Conservation (phyloP, 805 yeast genomes). For the Citeromyces nyonsensis region DNA sequence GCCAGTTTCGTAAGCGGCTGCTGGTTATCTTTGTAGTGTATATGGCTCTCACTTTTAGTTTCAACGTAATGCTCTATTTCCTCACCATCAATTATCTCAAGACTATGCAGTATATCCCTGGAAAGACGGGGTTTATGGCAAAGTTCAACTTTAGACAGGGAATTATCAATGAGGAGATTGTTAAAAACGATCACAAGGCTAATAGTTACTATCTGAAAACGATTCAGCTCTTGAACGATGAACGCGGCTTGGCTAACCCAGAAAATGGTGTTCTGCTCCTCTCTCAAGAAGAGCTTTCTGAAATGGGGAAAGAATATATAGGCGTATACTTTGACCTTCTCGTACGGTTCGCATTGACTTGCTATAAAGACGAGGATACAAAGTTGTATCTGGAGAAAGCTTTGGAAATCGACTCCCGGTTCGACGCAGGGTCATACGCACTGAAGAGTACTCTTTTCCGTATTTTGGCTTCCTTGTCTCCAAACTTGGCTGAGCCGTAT, state of each 20-base stretch:
- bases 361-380: conserved; percentile 12
- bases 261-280: no score
- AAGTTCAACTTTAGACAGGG: conserved; percentile 17
- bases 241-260: conserved; percentile 13
- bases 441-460: conserved; percentile 18
- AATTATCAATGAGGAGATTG: conserved; percentile 20
- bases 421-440: conserved; percentile 9
- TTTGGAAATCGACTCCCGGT: conserved; percentile 12
- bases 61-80: conserved; percentile 16
- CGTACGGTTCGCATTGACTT: conserved; percentile 19
- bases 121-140: conserved; percentile 12
- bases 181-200: conserved; percentile 15
- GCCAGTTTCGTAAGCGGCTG: conserved; percentile 26
- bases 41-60: conserved; percentile 18
- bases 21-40: conserved; percentile 24
- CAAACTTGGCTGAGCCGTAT: background rate
- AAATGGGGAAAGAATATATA: no score
- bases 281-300: no score
- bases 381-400: conserved; percentile 12
- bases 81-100: conserved; percentile 14
- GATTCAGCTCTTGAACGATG: conserved; percentile 14
- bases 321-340: conserved; percentile 19
- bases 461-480: conserved; percentile 12
- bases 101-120: conserved; percentile 11
- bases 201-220: conserved; percentile 15